These are phyloP conservation scores for Phytophthora cryptogea DNA, from an alignment of 352 stramenopile species.

Conservation along the genomic window DNA sequence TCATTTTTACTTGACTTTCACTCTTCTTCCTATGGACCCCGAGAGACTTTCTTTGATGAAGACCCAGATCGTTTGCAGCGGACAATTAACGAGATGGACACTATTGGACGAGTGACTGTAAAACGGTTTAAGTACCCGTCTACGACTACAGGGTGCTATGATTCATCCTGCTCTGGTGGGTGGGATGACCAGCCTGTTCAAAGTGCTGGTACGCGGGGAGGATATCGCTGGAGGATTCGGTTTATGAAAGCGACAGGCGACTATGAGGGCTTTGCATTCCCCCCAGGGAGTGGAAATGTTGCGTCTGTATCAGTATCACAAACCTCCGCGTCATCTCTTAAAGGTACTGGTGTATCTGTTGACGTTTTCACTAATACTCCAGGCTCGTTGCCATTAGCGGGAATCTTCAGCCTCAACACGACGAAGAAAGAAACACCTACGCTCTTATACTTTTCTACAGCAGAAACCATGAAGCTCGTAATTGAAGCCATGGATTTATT, in stretches of 20 bases:
- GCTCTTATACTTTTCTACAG: slow-evolving; percentile 61
- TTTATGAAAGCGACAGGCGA: slow-evolving; percentile 80
- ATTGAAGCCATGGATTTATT: slow-evolving; percentile 82
- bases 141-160: slow-evolving; percentile 50
- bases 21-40: slow-evolving; percentile 65
- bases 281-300: slow-evolving; percentile 79
- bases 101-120: slow-evolving; percentile 91
- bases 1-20: slow-evolving; percentile 93
- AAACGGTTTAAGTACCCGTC: slow-evolving; percentile 90
- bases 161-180: slow-evolving; percentile 76
- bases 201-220: slow-evolving; percentile 77
- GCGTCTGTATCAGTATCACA: slow-evolving; percentile 46
- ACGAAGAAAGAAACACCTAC: slow-evolving; percentile 42
- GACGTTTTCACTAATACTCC: slow-evolving; percentile 58
- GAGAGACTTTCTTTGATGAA: slow-evolving; percentile 90
- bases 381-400: slow-evolving; percentile 55
- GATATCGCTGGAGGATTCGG: slow-evolving; percentile 76
- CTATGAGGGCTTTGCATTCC: slow-evolving; percentile 73
- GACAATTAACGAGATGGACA: slow-evolving; percentile 96
- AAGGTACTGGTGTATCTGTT: slow-evolving; percentile 51
- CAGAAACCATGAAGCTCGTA: slow-evolving; percentile 64
- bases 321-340: slow-evolving; percentile 25
- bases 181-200: slow-evolving; percentile 90
- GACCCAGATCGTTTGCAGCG: slow-evolving; percentile 75
- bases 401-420: slow-evolving; percentile 58